Conservation (phyloP, 164 flowering plant genomes). For the Macadamia integrifolia region DNA sequence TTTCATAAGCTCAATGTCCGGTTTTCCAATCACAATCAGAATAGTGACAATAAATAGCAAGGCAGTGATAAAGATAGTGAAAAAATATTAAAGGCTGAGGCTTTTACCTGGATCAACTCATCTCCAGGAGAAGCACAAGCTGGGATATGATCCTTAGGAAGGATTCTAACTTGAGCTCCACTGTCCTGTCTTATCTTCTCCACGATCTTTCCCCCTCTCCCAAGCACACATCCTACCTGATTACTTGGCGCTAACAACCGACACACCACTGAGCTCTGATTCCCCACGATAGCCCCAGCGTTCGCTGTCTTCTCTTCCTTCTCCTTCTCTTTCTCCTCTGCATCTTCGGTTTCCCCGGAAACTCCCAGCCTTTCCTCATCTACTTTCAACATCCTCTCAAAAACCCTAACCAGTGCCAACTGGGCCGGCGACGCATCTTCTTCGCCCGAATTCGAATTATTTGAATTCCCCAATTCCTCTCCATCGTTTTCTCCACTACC, state of each 20-base stretch:
- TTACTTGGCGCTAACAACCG: slow-evolving; percentile 26
- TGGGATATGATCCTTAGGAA: slow-evolving; percentile 30
- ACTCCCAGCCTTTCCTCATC: slow-evolving; percentile 20
- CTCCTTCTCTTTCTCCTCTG: slow-evolving; percentile 11
- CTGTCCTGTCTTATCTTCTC: slow-evolving; percentile 29
- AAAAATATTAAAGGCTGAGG: not conserved
- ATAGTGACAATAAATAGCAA: too few species aligned
- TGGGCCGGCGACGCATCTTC: slow-evolving; percentile 26
- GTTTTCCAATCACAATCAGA: too few species aligned
- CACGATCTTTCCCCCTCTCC: slow-evolving; percentile 37
- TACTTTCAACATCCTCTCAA: slow-evolving; percentile 25
- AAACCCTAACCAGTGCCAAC: slow-evolving; percentile 25
- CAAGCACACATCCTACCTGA: slow-evolving; percentile 34
- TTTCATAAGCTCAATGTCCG: too few species aligned
- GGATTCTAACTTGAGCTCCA: slow-evolving; percentile 32
- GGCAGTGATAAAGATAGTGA: too few species aligned
- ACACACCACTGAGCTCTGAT: slow-evolving; percentile 18
- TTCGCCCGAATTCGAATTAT: slow-evolving; percentile 7
- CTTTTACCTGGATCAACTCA: slow-evolving; percentile 43
- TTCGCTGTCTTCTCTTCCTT: slow-evolving; percentile 1
- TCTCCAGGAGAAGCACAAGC: slow-evolving; percentile 31
- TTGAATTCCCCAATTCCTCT: slow-evolving; percentile 6
- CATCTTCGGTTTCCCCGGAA: slow-evolving; percentile 10
- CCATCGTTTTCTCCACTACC: slow-evolving; percentile 10
- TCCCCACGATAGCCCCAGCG: not conserved